A percentile compares a stretch with the other conserved stretches of the same genome.
Evolutionary conservation across 129 eudicot genomes (phyloP).

Genomic region (Scalesia atractyloides): DNA sequence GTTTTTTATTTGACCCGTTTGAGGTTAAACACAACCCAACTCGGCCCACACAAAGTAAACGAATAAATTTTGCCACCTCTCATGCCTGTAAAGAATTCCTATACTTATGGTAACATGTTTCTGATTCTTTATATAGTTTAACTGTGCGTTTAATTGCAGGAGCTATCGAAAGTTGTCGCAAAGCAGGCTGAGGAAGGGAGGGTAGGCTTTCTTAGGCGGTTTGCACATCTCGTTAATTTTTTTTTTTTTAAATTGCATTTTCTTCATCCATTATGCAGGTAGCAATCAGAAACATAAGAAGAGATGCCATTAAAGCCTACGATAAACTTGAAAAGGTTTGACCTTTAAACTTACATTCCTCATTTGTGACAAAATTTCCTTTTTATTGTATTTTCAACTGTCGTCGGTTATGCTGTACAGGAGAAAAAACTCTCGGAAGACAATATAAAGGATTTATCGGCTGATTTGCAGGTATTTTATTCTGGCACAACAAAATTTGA

Average conservation of each 20-base stretch:
- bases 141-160: conserved; percentile 50
- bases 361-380: neutral
- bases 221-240: neutral
- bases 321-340: conserved; percentile 94
- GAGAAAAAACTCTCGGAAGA: conserved; percentile 99
- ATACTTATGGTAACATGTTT: neutral
- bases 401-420: conserved; percentile 35
- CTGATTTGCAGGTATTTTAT: conserved; percentile 83
- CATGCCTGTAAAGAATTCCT: conserved; percentile 1
- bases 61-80: neutral
- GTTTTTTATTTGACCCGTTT: conserved; percentile 4
- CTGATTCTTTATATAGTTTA: conserved; percentile 5
- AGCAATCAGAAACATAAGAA: conserved; percentile 92
- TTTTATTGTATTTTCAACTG: conserved; percentile 3
- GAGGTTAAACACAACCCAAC: neutral
- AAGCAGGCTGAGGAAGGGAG: conserved; percentile 98
- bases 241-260: conserved; percentile 6
- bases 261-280: conserved; percentile 45
- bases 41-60: neutral
- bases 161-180: conserved; percentile 77
- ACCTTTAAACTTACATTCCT: conserved; percentile 5
- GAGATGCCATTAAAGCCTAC: conserved; percentile 91
- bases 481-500: neutral
- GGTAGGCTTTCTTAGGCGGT: conserved; percentile 43
- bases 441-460: conserved; percentile 75